Evolutionary conservation across 1,139 yeast species (phyloP), one percentile per base, ranked within the genome.

Genomic region (Yamadazyma triangularis): DNA sequence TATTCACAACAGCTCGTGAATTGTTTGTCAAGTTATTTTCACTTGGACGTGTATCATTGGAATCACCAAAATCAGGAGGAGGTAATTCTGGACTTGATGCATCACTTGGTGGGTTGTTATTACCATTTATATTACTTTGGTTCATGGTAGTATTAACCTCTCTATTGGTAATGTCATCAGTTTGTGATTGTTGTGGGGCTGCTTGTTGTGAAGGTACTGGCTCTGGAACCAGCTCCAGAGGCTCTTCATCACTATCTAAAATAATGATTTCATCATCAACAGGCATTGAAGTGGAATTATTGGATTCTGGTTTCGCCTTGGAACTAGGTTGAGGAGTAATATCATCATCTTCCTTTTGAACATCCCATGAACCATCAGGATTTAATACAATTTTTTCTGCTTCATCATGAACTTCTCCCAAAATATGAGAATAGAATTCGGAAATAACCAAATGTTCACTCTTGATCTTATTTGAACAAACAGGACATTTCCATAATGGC

Each of bases 401-500:
- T 14, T 67, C 73, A 3, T 60, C 68, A 9, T 51, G 47, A 4
- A 16, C 13, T 2, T 24, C 23, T 1, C 77, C 45, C 11, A 82
- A 44, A 25, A 82, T 69, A 10, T 75, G 78, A 26, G 54, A 44
- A 24, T 79, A 70, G 48, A 73, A 82, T 38, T 80, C 86, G 37
- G 79, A 78, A 1, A 80, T 53, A 0, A 79, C 73, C 35, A 83
- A 51, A 39, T 76, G 77, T n/a, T 66, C 60, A 1, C 77, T 49
- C 4, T 58, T 51, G 2, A 79, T 47, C 4, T 44, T 37, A 4
- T 51, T 53, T 33, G 64, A 69, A 47, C 93, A 83, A 9, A 78
- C 64, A 0, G 89, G 89, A 47, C 93, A 83, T 25, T 55, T 56
- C 86, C 87, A 81, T 0, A 77, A 67, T 0, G 88, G 79, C 1